These are phyloP conservation scores for Pseudopyrenochaeta lycopersici DNA, from an alignment of 2,329 filamentous ascomycete species.

Conservation along the genomic window DNA sequence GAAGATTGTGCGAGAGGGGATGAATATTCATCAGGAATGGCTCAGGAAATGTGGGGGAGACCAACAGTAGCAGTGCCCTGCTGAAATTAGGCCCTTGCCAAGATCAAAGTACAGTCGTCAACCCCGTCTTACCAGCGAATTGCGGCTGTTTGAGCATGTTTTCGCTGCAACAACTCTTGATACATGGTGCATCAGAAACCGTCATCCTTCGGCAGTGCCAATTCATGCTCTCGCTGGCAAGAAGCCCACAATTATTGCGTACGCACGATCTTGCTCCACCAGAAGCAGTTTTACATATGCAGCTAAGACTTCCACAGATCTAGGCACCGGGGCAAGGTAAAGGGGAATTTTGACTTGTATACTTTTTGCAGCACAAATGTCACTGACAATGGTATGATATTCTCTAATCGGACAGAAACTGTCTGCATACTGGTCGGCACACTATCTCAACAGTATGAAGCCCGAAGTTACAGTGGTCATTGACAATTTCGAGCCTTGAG, in stretches of 20 bases:
- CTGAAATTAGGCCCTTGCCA: neutral
- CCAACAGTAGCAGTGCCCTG: neutral
- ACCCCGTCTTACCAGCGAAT: neutral
- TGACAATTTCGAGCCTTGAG: too few species aligned
- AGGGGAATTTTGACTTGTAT: neutral
- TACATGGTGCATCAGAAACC: neutral
- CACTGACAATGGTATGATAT: neutral
- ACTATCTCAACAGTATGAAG: too few species aligned
- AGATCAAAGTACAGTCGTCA: neutral
- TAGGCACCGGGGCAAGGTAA: neutral
- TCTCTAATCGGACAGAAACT: neutral
- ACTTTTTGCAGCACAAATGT: neutral
- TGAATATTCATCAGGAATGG: neutral
- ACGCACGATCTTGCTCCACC: neutral
- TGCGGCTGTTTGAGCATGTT: neutral
- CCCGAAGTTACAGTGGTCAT: too few species aligned
- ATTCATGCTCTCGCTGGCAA: neutral
- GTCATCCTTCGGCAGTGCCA: neutral
- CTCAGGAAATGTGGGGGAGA: neutral
- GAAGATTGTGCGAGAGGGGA: neutral
- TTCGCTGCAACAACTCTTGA: neutral
- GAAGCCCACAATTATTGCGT: neutral
- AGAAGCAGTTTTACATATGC: neutral
- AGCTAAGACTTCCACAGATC: neutral
- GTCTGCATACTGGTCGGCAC: too few species aligned